phyloP scores from a whole-genome alignment of 2,329 filamentous ascomycete species.

The Talaromyces sp. region DNA sequence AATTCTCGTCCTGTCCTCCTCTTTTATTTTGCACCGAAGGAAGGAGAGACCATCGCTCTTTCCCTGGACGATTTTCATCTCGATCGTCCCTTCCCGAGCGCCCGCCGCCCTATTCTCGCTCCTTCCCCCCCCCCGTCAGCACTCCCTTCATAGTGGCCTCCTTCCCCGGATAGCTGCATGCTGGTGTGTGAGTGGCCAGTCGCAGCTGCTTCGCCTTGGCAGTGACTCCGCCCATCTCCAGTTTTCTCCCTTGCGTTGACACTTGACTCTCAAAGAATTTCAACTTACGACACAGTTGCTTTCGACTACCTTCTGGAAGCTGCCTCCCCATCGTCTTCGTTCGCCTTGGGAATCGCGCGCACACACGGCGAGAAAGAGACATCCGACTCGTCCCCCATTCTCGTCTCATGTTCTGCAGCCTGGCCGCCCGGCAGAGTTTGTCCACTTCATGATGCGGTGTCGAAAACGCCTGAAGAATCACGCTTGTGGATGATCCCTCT shows the following conservation, averaged over 20 bases:
- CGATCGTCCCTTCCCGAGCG: background rate
- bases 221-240: background rate
- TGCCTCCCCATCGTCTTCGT: background rate
- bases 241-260: conserved; percentile 10
- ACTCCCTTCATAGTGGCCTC: conserved; percentile 5
- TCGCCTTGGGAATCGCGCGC: background rate
- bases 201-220: conserved; percentile 5
- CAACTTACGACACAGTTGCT: background rate
- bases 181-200: conserved; percentile 3
- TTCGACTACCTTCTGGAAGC: conserved; percentile 7
- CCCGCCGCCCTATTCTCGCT: background rate
- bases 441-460: conserved; percentile 38
- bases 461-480: conserved; percentile 38
- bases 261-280: conserved; percentile 1
- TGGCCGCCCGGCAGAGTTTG: background rate
- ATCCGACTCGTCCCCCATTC: background rate
- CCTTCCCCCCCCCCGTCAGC: conserved; percentile 3
- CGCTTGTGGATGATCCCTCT: conserved; percentile 31
- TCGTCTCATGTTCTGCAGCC: background rate
- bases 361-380: background rate
- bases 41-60: background rate
- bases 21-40: background rate
- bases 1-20: background rate
- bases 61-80: background rate
- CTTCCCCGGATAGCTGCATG: conserved; percentile 12